Percentiles rank a stretch among this genome's conserved stretches.
These are phyloP conservation scores for Ustanciosporium gigantosporum DNA, from an alignment of 1,284 basidiomycete species.

Conservation along the genomic window DNA sequence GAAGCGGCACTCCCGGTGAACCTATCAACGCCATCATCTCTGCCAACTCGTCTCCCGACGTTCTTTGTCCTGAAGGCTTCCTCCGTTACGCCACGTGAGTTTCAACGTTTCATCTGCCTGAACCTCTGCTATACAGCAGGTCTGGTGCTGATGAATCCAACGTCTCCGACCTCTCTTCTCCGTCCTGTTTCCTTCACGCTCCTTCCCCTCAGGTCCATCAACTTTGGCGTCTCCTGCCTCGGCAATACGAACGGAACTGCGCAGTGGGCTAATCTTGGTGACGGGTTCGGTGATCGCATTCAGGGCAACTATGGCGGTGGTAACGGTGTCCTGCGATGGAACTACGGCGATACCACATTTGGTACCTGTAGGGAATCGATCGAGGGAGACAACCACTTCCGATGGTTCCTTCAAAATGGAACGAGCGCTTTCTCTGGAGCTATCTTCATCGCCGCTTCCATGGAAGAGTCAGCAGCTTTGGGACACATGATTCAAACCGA, in stretches of 20 bases:
- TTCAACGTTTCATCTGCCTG: background rate
- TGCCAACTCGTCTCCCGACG: conserved; percentile 35
- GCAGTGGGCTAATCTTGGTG: conserved; percentile 52
- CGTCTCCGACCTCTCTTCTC: too few species aligned
- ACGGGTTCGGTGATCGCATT: conserved; percentile 31
- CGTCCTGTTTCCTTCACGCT: too few species aligned
- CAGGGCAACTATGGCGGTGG: conserved; percentile 47
- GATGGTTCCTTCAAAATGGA: conserved; percentile 84
- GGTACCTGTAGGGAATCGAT: conserved; percentile 70
- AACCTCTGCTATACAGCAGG: background rate
- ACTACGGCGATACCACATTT: conserved; percentile 45
- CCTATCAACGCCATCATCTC: conserved; percentile 59
- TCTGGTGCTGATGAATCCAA: too few species aligned
- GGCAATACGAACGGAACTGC: conserved; percentile 51
- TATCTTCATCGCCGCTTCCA: conserved; percentile 73
- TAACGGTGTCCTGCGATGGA: conserved; percentile 53
- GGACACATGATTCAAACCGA: conserved; percentile 44
- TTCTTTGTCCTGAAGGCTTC: conserved; percentile 54
- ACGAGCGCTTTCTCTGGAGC: conserved; percentile 71
- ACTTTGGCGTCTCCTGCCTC: conserved; percentile 58
- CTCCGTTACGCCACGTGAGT: conserved; percentile 53
- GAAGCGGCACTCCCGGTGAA: conserved; percentile 43
- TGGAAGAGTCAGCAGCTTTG: conserved; percentile 39
- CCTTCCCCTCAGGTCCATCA: conserved; percentile 37
- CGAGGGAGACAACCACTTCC: conserved; percentile 83